phyloP scores from a whole-genome alignment of 306 rosid species.

The Sphenostylis stenocarpa region DNA sequence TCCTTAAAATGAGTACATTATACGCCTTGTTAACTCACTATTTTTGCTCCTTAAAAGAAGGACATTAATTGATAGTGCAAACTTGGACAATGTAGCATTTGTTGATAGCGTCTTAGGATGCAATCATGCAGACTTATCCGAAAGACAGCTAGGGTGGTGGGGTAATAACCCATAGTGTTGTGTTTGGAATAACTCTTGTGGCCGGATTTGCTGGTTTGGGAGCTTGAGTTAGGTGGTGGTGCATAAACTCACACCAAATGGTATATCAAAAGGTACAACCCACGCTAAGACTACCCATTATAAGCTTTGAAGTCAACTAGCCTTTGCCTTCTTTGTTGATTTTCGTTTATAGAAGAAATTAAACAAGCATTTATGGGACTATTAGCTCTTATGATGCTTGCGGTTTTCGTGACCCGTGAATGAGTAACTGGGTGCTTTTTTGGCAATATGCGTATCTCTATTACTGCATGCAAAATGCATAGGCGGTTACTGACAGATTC shows the following conservation, averaged over 20 bases:
- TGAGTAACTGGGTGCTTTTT: constrained; percentile 5
- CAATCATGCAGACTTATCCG: not conserved
- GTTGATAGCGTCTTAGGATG: constrained; percentile 4
- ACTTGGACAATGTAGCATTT: not conserved
- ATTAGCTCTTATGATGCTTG: constrained; percentile 10
- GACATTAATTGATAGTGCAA: not conserved
- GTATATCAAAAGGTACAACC: constrained; percentile 45
- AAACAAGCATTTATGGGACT: constrained; percentile 16
- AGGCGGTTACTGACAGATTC: constrained; percentile 10
- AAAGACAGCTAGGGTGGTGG: constrained; percentile 23
- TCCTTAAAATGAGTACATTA: not conserved
- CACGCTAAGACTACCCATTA: constrained; percentile 47
- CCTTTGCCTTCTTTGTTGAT: constrained; percentile 14
- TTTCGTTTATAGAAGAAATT: not conserved
- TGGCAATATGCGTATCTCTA: not conserved
- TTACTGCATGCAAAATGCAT: constrained; percentile 19
- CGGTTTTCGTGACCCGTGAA: constrained; percentile 24
- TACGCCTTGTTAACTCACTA: not conserved
- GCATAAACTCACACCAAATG: constrained; percentile 2
- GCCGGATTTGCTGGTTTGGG: constrained; percentile 32
- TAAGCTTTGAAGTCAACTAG: constrained; percentile 42
- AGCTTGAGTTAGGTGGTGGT: constrained; percentile 41
- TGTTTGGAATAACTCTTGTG: constrained; percentile 44
- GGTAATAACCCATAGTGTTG: not conserved
- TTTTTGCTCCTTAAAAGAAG: not conserved